Evolutionary conservation across 1,284 basidiomycete species (phyloP), one percentile per base, ranked within the genome.

Genomic region (Taiwanofungus camphoratus): DNA sequence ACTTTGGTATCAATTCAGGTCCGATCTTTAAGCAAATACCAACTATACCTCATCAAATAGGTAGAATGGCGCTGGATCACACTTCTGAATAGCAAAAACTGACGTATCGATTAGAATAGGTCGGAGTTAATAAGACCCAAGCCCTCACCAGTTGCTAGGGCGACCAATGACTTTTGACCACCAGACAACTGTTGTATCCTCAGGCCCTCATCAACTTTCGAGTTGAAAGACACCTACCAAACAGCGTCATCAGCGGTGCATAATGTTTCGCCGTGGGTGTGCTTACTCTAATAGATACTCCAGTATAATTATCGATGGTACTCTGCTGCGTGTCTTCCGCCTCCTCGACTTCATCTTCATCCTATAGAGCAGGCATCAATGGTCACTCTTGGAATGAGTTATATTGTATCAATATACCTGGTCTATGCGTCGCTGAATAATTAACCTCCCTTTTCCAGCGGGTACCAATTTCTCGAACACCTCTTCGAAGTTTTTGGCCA

Each of bases 1-100:
- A 42, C 12, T 11, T 42, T 19, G 46, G 34, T 13, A 42, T 30
- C 20, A 44, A 19, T 32, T 36, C 33, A 39, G 4, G 20, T 33
- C 13, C 35, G 5, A n/a, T 7, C 15, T 2, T 6, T 9, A 20
- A 35, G 29, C 22, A 29, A 35, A 9, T 6, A 34, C 26, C 22
- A 29, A 29, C 41, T 63, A 27, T 53, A 84, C 85, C 74, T 99
- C 96, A 62, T 99, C 96, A 60, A 99, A 99, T n/a, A 99, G 75
- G 66, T 99, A 99, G 71, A 99, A 99, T 1, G 96, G 96, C 0
- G 96, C 96, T 1, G 96, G 96, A 60, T 99, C 96, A 63, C 94
- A 98, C 66, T 96, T 97, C 64, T 99, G 96, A 55, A 99, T 99
- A 6, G 95, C 93, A 60, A 99, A 99, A 15, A 99, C 94, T 87